Evolutionary conservation across 2,329 filamentous ascomycete species (phyloP).

Genomic region (Fusarium nematophilum): DNA sequence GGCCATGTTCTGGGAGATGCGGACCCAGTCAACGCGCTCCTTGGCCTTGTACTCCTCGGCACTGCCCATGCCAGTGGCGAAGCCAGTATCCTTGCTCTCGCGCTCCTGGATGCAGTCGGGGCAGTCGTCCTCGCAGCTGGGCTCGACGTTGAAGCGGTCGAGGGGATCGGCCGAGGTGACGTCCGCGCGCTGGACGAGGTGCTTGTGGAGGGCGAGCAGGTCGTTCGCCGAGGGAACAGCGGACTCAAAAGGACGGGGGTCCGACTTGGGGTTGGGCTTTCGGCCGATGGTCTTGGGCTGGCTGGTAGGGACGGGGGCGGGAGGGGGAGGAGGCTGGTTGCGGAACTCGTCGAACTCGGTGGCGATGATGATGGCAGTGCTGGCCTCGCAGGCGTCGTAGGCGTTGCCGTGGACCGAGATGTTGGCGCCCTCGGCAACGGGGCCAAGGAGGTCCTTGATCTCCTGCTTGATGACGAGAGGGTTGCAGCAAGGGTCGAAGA

Average conservation of each 20-base stretch:
- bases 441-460: constrained; percentile 58
- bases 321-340: constrained; percentile 51
- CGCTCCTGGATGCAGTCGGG: constrained; percentile 61
- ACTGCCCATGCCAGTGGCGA: constrained; percentile 56
- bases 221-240: constrained; percentile 56
- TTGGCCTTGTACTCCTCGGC: constrained; percentile 59
- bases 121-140: constrained; percentile 58
- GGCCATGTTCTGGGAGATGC: constrained; percentile 61
- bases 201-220: constrained; percentile 60
- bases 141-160: constrained; percentile 57
- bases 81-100: constrained; percentile 52
- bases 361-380: constrained; percentile 64
- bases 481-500: constrained; percentile 75
- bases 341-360: constrained; percentile 69
- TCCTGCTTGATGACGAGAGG: constrained; percentile 62
- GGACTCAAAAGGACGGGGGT: constrained; percentile 59
- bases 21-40: constrained; percentile 63
- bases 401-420: constrained; percentile 61
- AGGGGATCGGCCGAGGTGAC: constrained; percentile 57
- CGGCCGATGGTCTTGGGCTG: constrained; percentile 48
- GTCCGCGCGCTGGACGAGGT: constrained; percentile 51
- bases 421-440: constrained; percentile 54
- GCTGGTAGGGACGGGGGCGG: constrained; percentile 43
- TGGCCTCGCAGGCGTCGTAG: constrained; percentile 61
- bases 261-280: constrained; percentile 54